Conservation (phyloP, 768 basidiomycete genomes). For the Suillus lakei region DNA sequence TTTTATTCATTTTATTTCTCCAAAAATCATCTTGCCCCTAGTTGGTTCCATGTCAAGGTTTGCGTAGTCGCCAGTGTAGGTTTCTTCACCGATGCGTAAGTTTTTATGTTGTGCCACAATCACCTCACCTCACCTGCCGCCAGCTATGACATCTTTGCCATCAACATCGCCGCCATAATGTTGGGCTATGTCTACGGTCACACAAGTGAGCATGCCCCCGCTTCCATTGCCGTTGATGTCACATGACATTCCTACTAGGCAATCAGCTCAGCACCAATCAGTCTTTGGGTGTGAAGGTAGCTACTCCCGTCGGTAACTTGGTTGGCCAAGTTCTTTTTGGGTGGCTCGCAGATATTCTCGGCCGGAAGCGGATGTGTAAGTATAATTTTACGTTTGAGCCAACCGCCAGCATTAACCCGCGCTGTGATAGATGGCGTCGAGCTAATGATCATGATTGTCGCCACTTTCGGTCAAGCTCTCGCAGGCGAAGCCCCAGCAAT, state of each 20-base stretch:
- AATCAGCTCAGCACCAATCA: constrained; percentile 55
- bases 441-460: constrained; percentile 82
- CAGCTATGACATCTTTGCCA: constrained; percentile 85
- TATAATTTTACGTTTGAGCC: constrained; percentile 14
- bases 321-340: constrained; percentile 80
- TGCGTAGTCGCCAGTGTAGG: constrained; percentile 77
- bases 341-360: constrained; percentile 77
- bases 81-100: constrained; percentile 88
- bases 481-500: constrained; percentile 70
- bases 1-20: not conserved
- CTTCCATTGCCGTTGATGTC: not conserved
- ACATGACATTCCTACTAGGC: constrained; percentile 10
- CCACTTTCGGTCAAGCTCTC: constrained; percentile 80
- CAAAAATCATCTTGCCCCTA: constrained; percentile 28
- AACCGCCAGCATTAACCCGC: not conserved
- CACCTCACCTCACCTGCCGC: not conserved
- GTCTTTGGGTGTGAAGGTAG: constrained; percentile 78
- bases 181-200: constrained; percentile 79
- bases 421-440: constrained; percentile 47
- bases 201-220: constrained; percentile 9
- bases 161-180: constrained; percentile 85
- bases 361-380: constrained; percentile 82
- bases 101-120: constrained; percentile 4
- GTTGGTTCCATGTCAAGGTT: constrained; percentile 87
- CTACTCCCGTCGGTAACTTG: constrained; percentile 76